Evolutionary conservation across 768 basidiomycete genomes (phyloP).

Genomic region (Tubosaeta sp.): DNA sequence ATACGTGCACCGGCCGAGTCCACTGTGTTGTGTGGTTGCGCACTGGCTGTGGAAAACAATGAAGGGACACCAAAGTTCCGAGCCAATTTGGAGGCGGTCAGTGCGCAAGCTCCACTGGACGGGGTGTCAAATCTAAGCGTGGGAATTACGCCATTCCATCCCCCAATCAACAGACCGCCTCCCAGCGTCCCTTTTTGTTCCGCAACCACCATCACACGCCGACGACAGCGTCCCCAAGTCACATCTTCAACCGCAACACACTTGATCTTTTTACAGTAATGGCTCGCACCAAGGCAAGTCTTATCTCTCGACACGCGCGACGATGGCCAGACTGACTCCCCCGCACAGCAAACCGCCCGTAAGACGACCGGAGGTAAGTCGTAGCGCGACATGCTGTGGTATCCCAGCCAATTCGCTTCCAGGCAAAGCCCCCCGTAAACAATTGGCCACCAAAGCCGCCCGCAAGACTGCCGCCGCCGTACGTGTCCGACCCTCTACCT

Average conservation of each 20-base stretch:
- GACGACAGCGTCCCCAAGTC: slow-evolving; percentile 1
- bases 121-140: slow-evolving; percentile 29
- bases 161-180: slow-evolving; percentile 22
- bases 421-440: slow-evolving; percentile 91
- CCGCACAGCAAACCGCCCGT: slow-evolving; percentile 88
- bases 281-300: slow-evolving; percentile 83
- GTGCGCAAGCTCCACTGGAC: slow-evolving; percentile 25
- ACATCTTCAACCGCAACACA: slow-evolving; percentile 2
- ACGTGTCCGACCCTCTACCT: slow-evolving; percentile 26
- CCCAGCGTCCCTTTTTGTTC: slow-evolving; percentile 16
- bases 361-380: slow-evolving; percentile 94
- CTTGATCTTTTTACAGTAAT: slow-evolving; percentile 36
- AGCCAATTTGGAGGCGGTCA: slow-evolving; percentile 21
- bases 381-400: slow-evolving; percentile 11
- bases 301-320: not conserved
- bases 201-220: slow-evolving; percentile 29
- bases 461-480: slow-evolving; percentile 78
- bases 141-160: slow-evolving; percentile 23
- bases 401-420: slow-evolving; percentile 21
- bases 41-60: not conserved
- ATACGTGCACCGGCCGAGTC: not conserved
- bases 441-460: slow-evolving; percentile 94
- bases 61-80: slow-evolving; percentile 14
- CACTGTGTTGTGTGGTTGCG: not conserved
- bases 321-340: slow-evolving; percentile 2